Base-by-base conservation (phyloP, 202 grass and related monocot genomes). In the Zoysia matrella region DNA sequence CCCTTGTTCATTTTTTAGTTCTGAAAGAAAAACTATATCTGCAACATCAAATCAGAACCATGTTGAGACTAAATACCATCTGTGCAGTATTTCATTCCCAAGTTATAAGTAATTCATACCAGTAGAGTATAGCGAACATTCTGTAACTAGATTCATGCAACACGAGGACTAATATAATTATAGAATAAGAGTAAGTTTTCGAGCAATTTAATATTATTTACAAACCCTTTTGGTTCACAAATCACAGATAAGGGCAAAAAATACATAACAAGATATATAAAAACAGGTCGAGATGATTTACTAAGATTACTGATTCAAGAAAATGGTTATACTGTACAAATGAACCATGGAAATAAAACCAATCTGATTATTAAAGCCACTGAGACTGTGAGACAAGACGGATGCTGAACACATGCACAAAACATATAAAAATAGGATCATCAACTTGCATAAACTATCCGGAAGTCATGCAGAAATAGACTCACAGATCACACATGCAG, bases 1-100 rank as follows among this genome's bases (percentile, higher is more conserved):
- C 90, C 85, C 52, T 99, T 92, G 87, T 92, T 99, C 96, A 98
- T 98, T 74, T 77, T 88, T 3, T 6, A 79, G 45, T 12, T 53
- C 5, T 5, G 13, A 67, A 79, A 3, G 45, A 65, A 44, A 8
- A 11, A 10, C 7, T 58, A 12, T 6, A 76, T 68, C 71, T 62
- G 7, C 65, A 85, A 67, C 58, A 89, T 67, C 16, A 74, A 36
- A 60, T 56, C 46, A 74, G 11, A 84, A 56, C 2, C 5, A 49
- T 39, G 39, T 46, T 79, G 63, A 70, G 6, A 84, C 4, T 52
- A n/a, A 9, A 52, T 11, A 7, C 10, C 1, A 71, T 47, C 2
- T 57, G 9, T 6, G 6, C 43, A 2, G 0, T 18, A 54, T 56
- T 77, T 42, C 55, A 65, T 82, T 11, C 16, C 47, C 22, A 30